Percentiles rank a stretch among this genome's conserved stretches.
Conservation (phyloP, 352 stramenopile species). For the Phytophthora syringae region DNA sequence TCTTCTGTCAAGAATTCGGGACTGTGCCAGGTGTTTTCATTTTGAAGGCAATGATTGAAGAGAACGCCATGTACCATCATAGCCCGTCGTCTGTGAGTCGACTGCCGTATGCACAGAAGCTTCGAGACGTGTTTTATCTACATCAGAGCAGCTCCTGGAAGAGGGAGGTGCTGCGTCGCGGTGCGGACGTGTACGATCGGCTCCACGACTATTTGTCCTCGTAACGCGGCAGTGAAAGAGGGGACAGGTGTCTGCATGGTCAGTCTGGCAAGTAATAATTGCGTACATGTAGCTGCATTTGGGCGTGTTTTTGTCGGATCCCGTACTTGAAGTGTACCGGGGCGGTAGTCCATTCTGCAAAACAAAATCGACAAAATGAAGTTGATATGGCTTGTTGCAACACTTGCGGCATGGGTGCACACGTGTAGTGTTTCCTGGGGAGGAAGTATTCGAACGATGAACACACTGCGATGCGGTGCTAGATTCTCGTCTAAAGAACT, state of each 20-base stretch:
- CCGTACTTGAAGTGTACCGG: too few species aligned
- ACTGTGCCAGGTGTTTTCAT: conserved; percentile 65
- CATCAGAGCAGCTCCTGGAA: conserved; percentile 76
- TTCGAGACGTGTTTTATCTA: conserved; percentile 83
- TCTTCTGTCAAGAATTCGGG: conserved; percentile 77
- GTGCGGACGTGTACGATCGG: conserved; percentile 55
- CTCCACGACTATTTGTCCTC: conserved; percentile 35
- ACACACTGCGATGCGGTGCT: too few species aligned
- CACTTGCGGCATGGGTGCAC: not conserved
- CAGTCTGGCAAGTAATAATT: not conserved
- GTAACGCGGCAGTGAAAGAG: not conserved
- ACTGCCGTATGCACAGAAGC: conserved; percentile 63
- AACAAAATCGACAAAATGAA: not conserved
- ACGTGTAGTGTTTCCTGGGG: too few species aligned
- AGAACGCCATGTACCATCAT: conserved; percentile 69
- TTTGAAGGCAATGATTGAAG: conserved; percentile 61
- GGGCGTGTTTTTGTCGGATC: too few species aligned
- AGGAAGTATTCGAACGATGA: too few species aligned
- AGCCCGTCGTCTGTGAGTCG: conserved; percentile 41
- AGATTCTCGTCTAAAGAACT: too few species aligned
- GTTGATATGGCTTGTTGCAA: not conserved
- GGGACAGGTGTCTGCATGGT: not conserved
- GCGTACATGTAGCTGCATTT: too few species aligned
- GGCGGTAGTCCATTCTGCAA: too few species aligned
- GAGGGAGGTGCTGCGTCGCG: conserved; percentile 54